Conservation (phyloP, 495 filamentous ascomycete genomes). For the Paragyromitra xinjiangensis region DNA sequence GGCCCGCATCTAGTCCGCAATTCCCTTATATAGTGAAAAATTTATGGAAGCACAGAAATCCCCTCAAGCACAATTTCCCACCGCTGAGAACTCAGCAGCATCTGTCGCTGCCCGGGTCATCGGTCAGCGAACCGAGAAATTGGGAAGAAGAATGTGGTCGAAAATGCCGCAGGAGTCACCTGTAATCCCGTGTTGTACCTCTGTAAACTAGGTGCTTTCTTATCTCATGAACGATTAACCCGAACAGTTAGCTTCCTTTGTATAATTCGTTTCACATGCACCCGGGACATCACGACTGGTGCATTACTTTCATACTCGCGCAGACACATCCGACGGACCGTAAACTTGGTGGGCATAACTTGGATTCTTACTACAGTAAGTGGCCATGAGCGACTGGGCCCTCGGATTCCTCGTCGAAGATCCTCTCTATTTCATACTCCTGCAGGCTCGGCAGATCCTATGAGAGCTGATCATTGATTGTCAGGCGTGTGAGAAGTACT, state of each 20-base stretch:
- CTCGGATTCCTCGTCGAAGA: conserved; percentile 36
- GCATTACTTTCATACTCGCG: not conserved
- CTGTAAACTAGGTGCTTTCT: not conserved
- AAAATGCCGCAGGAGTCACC: conserved; percentile 46
- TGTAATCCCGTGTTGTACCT: conserved; percentile 33
- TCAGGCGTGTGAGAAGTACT: conserved; percentile 11
- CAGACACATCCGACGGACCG: conserved; percentile 20
- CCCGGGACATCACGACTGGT: conserved; percentile 10
- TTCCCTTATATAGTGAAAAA: conserved; percentile 1
- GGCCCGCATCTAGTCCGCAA: conserved; percentile 21
- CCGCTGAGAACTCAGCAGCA: conserved; percentile 6
- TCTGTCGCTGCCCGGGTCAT: conserved; percentile 33
- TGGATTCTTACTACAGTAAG: conserved; percentile 2
- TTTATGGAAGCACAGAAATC: conserved; percentile 14
- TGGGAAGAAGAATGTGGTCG: conserved; percentile 21
- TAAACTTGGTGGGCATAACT: not conserved
- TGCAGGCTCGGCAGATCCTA: conserved; percentile 33
- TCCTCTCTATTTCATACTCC: conserved; percentile 33
- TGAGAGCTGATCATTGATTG: conserved; percentile 36
- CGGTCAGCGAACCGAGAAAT: conserved; percentile 49
- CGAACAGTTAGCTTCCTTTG: conserved; percentile 14
- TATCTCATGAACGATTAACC: conserved; percentile 7
- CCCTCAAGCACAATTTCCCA: conserved; percentile 30
- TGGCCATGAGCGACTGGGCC: conserved; percentile 7
- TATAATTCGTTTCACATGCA: conserved; percentile 27